Conservation (phyloP, 2,329 filamentous ascomycete species). For the Diaporthe eres region DNA sequence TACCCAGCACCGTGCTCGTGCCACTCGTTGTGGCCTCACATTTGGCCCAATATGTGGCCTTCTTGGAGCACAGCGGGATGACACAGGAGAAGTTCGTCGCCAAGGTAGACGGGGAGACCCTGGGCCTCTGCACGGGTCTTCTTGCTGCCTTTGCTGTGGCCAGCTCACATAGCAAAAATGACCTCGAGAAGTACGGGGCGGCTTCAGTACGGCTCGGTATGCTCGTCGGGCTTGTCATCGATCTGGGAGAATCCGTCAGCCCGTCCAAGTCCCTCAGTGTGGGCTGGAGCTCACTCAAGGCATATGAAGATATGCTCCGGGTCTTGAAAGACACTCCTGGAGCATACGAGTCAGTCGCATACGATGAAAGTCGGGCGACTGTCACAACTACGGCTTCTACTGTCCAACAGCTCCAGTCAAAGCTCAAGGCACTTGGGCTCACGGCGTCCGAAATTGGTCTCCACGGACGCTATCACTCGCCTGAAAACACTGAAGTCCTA, state of each 20-base stretch:
- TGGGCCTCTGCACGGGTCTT: slow-evolving; percentile 30
- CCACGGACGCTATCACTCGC: slow-evolving; percentile 12
- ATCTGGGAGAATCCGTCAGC: slow-evolving; percentile 49
- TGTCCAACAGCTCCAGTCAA: background rate
- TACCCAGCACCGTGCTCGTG: background rate
- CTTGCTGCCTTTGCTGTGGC: slow-evolving; percentile 19
- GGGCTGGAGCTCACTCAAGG: slow-evolving; percentile 8
- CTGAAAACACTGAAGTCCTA: slow-evolving; percentile 40
- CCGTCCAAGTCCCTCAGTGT: background rate
- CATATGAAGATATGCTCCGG: slow-evolving; percentile 9
- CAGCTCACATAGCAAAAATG: slow-evolving; percentile 15
- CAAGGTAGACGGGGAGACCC: background rate
- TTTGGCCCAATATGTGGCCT: slow-evolving; percentile 1
- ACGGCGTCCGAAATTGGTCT: slow-evolving; percentile 20
- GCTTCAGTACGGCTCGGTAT: slow-evolving; percentile 55
- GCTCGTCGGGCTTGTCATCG: slow-evolving; percentile 55
- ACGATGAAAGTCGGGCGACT: slow-evolving; percentile 27
- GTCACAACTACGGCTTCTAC: background rate
- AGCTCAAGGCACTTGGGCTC: slow-evolving; percentile 7
- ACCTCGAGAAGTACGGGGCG: slow-evolving; percentile 54
- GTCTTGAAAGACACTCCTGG: background rate
- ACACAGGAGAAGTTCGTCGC: background rate
- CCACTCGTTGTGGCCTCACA: slow-evolving; percentile 29
- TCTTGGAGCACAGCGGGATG: background rate
- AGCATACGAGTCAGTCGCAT: slow-evolving; percentile 5